Conservation (phyloP, 2,329 filamentous ascomycete species). For the Trichoderma pleuroti region DNA sequence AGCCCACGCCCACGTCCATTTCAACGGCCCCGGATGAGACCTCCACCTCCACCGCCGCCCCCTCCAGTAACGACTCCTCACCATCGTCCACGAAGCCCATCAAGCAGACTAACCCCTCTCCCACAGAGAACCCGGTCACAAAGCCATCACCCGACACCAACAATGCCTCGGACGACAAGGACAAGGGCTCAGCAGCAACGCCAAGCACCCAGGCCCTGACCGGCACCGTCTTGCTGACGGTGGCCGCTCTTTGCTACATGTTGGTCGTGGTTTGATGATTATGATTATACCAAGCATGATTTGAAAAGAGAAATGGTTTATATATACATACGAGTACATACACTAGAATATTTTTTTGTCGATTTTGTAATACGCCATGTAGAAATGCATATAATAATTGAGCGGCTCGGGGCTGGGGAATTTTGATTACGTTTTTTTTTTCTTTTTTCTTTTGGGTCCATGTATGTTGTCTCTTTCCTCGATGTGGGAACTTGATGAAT, state of each 20-base stretch:
- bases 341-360: not conserved
- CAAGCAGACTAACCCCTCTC: not conserved
- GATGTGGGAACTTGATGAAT: not conserved
- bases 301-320: not conserved
- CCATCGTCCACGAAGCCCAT: slow-evolving; percentile 3
- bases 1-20: slow-evolving; percentile 2
- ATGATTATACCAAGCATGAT: not conserved
- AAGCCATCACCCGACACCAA: slow-evolving; percentile 2
- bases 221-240: not conserved
- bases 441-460: too few relatives aligned
- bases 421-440: not conserved
- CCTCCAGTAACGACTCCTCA: not conserved
- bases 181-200: not conserved
- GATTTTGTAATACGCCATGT: not conserved
- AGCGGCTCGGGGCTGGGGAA: not conserved
- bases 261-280: slow-evolving; percentile 10
- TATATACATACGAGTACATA: slow-evolving; percentile 10
- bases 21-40: slow-evolving; percentile 2
- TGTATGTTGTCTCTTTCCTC: not conserved
- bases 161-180: not conserved
- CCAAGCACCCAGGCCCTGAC: not conserved
- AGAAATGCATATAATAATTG: not conserved
- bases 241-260: slow-evolving; percentile 1
- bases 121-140: not conserved
- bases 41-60: not conserved